phyloP scores from a whole-genome alignment of 371 early-diverging fungal species.

The Basidiobolus meristosporus region DNA sequence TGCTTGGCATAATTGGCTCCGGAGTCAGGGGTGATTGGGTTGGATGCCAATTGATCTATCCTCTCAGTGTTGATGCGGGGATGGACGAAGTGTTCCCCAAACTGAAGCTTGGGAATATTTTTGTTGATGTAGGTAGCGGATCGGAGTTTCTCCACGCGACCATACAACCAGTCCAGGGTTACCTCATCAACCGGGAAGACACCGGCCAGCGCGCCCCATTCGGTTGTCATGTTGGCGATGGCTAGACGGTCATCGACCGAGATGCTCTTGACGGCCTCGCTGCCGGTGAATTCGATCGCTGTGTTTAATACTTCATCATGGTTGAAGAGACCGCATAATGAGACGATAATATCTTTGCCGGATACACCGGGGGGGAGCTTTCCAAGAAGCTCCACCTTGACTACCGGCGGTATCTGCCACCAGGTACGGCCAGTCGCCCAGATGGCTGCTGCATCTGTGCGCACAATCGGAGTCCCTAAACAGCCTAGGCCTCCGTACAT shows the following conservation, averaged over 20 bases:
- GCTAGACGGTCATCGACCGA: slow-evolving; percentile 80
- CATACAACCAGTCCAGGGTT: slow-evolving; percentile 48
- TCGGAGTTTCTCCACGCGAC: slow-evolving; percentile 34
- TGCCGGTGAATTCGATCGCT: slow-evolving; percentile 83
- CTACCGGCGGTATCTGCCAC: slow-evolving; percentile 95
- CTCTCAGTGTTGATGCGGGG: slow-evolving; percentile 49
- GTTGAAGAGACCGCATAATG: slow-evolving; percentile 69
- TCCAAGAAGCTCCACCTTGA: slow-evolving; percentile 61
- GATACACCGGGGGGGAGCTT: slow-evolving; percentile 57
- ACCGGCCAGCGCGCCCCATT: slow-evolving; percentile 95
- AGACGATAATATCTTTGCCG: slow-evolving; percentile 90
- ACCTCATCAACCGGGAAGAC: slow-evolving; percentile 80
- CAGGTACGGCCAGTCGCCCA: slow-evolving; percentile 94
- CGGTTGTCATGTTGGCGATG: slow-evolving; percentile 95
- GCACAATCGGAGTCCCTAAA: slow-evolving; percentile 88
- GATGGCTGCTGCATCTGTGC: slow-evolving; percentile 91
- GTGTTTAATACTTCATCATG: slow-evolving; percentile 84
- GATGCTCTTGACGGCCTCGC: slow-evolving; percentile 35
- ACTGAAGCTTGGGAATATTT: slow-evolving; percentile 13
- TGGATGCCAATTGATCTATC: slow-evolving; percentile 25
- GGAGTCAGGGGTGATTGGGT: slow-evolving; percentile 31
- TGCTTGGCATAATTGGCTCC: slow-evolving; percentile 68
- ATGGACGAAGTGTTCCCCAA: slow-evolving; percentile 25
- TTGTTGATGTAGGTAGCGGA: slow-evolving; percentile 25
- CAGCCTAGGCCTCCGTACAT: slow-evolving; percentile 94